These are phyloP conservation scores for Amanita subjunquillea DNA, from an alignment of 768 basidiomycete genomes.

Conservation along the genomic window DNA sequence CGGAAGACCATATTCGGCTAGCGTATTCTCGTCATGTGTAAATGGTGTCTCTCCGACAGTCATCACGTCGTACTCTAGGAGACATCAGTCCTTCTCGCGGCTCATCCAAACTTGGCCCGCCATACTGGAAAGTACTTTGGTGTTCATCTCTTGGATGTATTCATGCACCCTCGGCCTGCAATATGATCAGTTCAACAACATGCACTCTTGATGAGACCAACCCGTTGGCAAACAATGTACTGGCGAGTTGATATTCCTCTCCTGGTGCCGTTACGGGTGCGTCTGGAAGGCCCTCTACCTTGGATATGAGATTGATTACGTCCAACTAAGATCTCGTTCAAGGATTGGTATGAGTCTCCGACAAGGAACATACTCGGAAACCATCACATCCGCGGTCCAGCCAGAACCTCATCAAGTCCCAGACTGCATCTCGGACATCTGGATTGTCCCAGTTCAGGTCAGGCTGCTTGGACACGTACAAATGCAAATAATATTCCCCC, in stretches of 20 bases:
- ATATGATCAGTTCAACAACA: neutral
- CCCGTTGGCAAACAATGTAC: slow-evolving; percentile 51
- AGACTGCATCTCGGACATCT: slow-evolving; percentile 45
- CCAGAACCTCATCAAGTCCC: slow-evolving; percentile 65
- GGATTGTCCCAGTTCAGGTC: slow-evolving; percentile 75
- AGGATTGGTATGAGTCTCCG: neutral
- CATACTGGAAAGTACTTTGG: slow-evolving; percentile 49
- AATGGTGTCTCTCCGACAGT: slow-evolving; percentile 59
- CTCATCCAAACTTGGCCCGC: slow-evolving; percentile 1
- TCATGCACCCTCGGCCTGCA: slow-evolving; percentile 55
- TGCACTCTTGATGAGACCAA: slow-evolving; percentile 14
- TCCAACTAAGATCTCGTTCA: slow-evolving; percentile 38
- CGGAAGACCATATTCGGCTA: slow-evolving; percentile 49
- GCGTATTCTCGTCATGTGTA: slow-evolving; percentile 37
- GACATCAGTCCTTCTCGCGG: neutral
- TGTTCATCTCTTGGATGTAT: slow-evolving; percentile 57
- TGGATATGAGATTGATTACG: slow-evolving; percentile 61
- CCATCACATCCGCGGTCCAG: slow-evolving; percentile 67
- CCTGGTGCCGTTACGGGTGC: slow-evolving; percentile 45
- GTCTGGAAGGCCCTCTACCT: slow-evolving; percentile 53
- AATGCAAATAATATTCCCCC: slow-evolving; percentile 64
- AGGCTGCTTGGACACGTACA: slow-evolving; percentile 58
- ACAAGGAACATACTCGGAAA: slow-evolving; percentile 42
- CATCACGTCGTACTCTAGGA: slow-evolving; percentile 42
- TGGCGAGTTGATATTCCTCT: slow-evolving; percentile 43